These are phyloP conservation scores for Diplocarpon rosae DNA, from an alignment of 2,329 filamentous ascomycete species.

Conservation along the genomic window DNA sequence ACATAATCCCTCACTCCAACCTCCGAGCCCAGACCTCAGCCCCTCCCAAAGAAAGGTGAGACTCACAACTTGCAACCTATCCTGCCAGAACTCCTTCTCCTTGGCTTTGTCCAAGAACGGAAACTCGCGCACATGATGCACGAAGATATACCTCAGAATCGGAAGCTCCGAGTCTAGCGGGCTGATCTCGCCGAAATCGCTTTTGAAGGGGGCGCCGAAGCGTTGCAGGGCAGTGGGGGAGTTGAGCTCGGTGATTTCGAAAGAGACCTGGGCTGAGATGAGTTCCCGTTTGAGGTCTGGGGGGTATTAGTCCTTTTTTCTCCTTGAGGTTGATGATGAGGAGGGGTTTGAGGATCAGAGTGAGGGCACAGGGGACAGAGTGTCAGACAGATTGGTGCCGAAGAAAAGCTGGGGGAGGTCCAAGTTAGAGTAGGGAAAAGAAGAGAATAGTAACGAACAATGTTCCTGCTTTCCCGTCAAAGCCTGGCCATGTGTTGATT, in stretches of 20 bases:
- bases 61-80: slow-evolving; percentile 86
- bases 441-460: slow-evolving; percentile 62
- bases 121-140: slow-evolving; percentile 95
- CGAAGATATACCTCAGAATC: slow-evolving; percentile 91
- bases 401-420: neutral
- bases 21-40: too few species aligned
- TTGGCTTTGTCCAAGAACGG: slow-evolving; percentile 92
- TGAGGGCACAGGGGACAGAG: neutral
- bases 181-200: slow-evolving; percentile 82
- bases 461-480: slow-evolving; percentile 97
- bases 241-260: slow-evolving; percentile 86
- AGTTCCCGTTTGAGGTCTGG: slow-evolving; percentile 92
- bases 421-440: neutral
- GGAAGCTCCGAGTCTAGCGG: slow-evolving; percentile 91
- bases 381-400: neutral
- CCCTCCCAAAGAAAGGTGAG: neutral
- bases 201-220: slow-evolving; percentile 92
- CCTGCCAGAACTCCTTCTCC: slow-evolving; percentile 99
- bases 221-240: slow-evolving; percentile 88
- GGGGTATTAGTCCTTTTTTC: neutral
- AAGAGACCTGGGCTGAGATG: slow-evolving; percentile 77
- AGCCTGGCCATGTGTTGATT: slow-evolving; percentile 12
- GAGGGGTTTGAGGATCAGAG: neutral
- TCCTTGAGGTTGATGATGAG: too few species aligned
- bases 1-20: too few species aligned